Percentiles rank a stretch among this genome's conserved stretches.
Conservation (phyloP, 2,329 filamentous ascomycete species). For the Pestalotiopsis sp. region DNA sequence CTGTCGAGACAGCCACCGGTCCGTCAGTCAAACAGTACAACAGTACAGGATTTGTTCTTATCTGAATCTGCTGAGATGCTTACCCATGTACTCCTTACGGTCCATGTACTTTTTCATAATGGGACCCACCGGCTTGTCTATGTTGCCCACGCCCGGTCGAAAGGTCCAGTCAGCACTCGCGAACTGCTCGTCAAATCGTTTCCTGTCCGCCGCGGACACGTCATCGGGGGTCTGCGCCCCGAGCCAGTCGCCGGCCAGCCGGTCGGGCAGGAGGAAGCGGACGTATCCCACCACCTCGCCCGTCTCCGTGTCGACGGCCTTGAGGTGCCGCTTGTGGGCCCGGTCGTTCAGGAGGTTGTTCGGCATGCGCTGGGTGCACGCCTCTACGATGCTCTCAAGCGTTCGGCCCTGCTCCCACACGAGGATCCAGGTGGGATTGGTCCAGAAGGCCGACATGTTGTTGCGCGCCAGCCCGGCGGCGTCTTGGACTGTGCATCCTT, state of each 20-base stretch:
- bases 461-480: slow-evolving; percentile 20
- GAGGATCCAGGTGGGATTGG: slow-evolving; percentile 20
- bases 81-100: slow-evolving; percentile 21
- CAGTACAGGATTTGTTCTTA: background rate
- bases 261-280: slow-evolving; percentile 24
- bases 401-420: slow-evolving; percentile 17
- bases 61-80: background rate
- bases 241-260: slow-evolving; percentile 18
- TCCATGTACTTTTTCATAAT: slow-evolving; percentile 16
- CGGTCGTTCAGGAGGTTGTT: slow-evolving; percentile 21
- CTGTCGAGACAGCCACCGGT: slow-evolving; percentile 14
- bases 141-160: slow-evolving; percentile 11
- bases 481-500: slow-evolving; percentile 19
- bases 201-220: slow-evolving; percentile 18
- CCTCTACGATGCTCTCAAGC: slow-evolving; percentile 18
- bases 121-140: slow-evolving; percentile 16
- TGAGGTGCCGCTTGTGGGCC: slow-evolving; percentile 22
- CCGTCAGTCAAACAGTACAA: background rate
- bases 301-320: slow-evolving; percentile 25
- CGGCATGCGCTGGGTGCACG: slow-evolving; percentile 19
- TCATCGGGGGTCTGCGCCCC: slow-evolving; percentile 21
- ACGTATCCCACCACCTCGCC: slow-evolving; percentile 26
- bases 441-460: slow-evolving; percentile 26
- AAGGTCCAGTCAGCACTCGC: slow-evolving; percentile 19
- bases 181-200: slow-evolving; percentile 15